These are phyloP conservation scores for Phytopythium sindhum DNA, from an alignment of 352 stramenopile species.

Conservation along the genomic window DNA sequence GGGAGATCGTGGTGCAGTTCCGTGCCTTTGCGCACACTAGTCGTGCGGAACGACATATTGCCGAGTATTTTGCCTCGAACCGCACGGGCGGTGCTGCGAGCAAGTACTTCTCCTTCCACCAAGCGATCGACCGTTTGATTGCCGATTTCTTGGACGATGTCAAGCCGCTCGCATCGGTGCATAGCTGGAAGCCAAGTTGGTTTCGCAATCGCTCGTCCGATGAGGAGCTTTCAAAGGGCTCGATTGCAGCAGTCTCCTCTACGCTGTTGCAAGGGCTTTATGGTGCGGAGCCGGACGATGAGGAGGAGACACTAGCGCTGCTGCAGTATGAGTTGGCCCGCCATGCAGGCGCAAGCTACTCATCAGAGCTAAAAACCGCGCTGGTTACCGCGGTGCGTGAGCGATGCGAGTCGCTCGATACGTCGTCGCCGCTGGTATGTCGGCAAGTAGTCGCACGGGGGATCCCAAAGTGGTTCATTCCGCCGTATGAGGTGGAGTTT, in stretches of 20 bases:
- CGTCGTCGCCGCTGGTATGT: constrained; percentile 2
- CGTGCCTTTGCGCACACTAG: constrained; percentile 11
- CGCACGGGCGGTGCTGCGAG: constrained; percentile 15
- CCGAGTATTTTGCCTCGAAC: constrained; percentile 14
- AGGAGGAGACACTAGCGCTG: constrained; percentile 24
- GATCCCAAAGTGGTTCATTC: constrained; percentile 33
- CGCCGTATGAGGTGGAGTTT: constrained; percentile 31
- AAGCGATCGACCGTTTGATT: constrained; percentile 22
- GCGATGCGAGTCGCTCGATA: constrained; percentile 7
- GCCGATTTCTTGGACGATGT: constrained; percentile 9
- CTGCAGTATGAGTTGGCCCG: constrained; percentile 27
- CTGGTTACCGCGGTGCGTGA: constrained; percentile 15
- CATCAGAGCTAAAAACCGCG: constrained; percentile 15
- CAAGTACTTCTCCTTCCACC: constrained; percentile 32
- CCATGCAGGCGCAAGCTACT: constrained; percentile 18
- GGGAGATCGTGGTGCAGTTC: constrained; percentile 17
- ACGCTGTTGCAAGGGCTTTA: constrained; percentile 19
- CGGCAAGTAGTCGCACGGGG: constrained; percentile 3
- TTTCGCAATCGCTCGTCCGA: constrained; percentile 16
- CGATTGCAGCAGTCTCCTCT: not conserved
- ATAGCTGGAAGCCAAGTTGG: constrained; percentile 30
- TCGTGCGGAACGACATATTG: constrained; percentile 11
- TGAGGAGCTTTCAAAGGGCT: constrained; percentile 11
- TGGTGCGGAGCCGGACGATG: constrained; percentile 8
- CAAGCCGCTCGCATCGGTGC: constrained; percentile 8